Percentiles rank a stretch among this genome's conserved stretches.
phyloP scores from a whole-genome alignment of 192 early-diverging fungal species.

The Tieghemiomyces parasiticus region DNA sequence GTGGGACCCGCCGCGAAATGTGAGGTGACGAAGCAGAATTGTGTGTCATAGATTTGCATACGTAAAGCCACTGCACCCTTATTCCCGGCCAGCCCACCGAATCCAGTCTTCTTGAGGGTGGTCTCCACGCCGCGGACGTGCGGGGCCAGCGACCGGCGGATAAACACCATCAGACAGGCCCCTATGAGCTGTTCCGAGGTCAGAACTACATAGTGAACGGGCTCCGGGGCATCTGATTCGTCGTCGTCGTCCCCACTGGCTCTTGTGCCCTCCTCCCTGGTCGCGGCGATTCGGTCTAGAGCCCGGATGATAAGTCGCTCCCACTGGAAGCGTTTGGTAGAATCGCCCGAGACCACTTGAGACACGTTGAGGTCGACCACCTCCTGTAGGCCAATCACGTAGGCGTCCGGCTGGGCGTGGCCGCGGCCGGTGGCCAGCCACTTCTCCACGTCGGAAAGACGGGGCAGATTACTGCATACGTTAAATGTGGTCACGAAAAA shows the following conservation, averaged over 20 bases:
- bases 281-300: conserved; percentile 21
- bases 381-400: conserved; percentile 88
- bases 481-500: conserved; percentile 12
- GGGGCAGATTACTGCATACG: background rate
- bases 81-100: conserved; percentile 92
- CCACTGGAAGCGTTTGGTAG: conserved; percentile 33
- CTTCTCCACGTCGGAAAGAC: background rate
- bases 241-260: conserved; percentile 14
- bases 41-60: conserved; percentile 73
- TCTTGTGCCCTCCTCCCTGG: no score
- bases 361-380: conserved; percentile 78
- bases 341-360: conserved; percentile 49
- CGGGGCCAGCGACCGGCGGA: conserved; percentile 44
- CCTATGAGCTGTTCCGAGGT: conserved; percentile 83
- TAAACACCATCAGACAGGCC: conserved; percentile 78
- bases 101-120: conserved; percentile 79
- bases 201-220: conserved; percentile 53
- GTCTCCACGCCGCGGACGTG: conserved; percentile 73
- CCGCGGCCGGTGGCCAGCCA: conserved; percentile 25
- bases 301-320: conserved; percentile 21
- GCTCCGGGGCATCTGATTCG: conserved; percentile 16
- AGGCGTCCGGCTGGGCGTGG: conserved; percentile 48
- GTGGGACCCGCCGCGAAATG: conserved; percentile 81
- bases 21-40: conserved; percentile 77
- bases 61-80: conserved; percentile 93